Evolutionary conservation across 2,329 filamentous ascomycete species (phyloP).

Genomic region (Aspergillus ibericus): DNA sequence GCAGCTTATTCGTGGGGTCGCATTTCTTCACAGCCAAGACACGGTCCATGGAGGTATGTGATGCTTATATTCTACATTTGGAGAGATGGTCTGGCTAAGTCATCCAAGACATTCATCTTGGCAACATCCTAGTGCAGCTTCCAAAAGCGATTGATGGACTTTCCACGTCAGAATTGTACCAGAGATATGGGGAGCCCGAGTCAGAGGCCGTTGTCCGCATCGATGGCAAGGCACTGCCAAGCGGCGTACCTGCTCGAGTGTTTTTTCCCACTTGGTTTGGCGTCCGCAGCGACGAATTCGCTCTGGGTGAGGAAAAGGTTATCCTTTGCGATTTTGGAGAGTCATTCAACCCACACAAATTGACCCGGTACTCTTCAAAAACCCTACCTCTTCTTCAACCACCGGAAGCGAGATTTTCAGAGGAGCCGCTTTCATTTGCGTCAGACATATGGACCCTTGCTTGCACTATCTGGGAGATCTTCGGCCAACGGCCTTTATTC

Average conservation of each 20-base stretch:
- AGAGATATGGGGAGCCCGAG: conserved; percentile 23
- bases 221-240: conserved; percentile 21
- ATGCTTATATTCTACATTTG: conserved; percentile 1
- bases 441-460: conserved; percentile 43
- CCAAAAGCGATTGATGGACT: conserved; percentile 21
- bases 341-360: neutral
- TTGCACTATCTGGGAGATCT: conserved; percentile 40
- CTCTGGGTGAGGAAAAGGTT: neutral
- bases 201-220: conserved; percentile 23
- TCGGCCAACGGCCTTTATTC: conserved; percentile 31
- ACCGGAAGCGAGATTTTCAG: conserved; percentile 38
- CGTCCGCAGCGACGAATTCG: neutral
- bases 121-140: conserved; percentile 26
- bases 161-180: conserved; percentile 21
- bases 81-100: conserved; percentile 1
- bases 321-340: neutral
- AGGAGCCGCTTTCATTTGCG: conserved; percentile 33
- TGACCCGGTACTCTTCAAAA: conserved; percentile 17
- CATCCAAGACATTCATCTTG: conserved; percentile 25
- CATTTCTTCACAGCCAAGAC: conserved; percentile 24
- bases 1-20: conserved; percentile 24
- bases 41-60: conserved; percentile 27
- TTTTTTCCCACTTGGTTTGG: neutral
- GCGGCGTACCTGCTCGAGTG: conserved; percentile 19
- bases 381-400: conserved; percentile 30